A percentile compares a stretch with the other conserved stretches of the same genome.
Conservation (phyloP, 2,329 filamentous ascomycete genomes). For the Ophiobolus disseminans region DNA sequence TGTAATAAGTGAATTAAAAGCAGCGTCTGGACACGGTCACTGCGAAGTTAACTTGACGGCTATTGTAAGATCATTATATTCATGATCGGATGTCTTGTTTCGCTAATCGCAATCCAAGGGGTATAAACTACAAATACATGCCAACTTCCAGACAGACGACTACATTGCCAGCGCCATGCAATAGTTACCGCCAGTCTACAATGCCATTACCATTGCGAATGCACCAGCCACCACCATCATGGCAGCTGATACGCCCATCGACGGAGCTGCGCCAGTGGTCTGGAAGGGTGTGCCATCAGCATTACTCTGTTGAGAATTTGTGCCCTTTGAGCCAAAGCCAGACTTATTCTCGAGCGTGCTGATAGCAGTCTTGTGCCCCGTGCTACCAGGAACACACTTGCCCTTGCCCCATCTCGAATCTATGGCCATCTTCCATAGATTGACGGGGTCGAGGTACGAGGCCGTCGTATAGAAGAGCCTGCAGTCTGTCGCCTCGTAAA, state of each 20-base stretch:
- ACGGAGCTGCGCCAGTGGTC: conserved; percentile 1
- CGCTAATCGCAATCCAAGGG: no score
- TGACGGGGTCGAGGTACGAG: conserved; percentile 56
- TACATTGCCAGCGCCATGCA: no score
- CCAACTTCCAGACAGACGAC: no score
- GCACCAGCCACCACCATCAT: conserved; percentile 1
- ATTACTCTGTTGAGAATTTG: conserved; percentile 7
- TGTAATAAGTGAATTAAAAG: no score
- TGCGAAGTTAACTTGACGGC: no score
- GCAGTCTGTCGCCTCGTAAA: conserved; percentile 66
- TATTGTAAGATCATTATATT: no score
- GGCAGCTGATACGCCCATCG: neutral
- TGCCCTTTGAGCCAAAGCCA: neutral
- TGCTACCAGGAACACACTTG: conserved; percentile 22
- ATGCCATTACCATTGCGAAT: neutral
- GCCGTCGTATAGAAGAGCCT: conserved; percentile 63
- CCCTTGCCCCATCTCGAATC: conserved; percentile 29
- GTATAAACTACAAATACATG: no score
- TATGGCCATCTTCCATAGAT: conserved; percentile 55
- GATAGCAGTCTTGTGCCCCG: conserved; percentile 20
- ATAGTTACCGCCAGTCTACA: no score
- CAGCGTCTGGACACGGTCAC: no score
- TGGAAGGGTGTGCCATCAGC: neutral
- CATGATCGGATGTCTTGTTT: no score
- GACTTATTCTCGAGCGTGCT: conserved; percentile 11